Evolutionary conservation across 345 rosid genomes (phyloP).

Genomic region (Melaleuca alternifolia): DNA sequence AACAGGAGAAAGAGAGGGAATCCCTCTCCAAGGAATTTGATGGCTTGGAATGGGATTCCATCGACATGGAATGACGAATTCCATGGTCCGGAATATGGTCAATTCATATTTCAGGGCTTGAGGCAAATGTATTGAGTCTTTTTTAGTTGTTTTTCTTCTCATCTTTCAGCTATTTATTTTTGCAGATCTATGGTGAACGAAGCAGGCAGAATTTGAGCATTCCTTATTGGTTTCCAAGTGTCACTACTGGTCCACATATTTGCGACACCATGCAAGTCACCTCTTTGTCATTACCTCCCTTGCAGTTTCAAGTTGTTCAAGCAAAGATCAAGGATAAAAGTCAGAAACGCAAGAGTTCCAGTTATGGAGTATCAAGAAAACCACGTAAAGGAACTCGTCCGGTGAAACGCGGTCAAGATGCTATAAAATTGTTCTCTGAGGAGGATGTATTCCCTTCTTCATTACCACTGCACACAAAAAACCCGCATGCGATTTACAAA

Average conservation of each 20-base stretch:
- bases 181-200: not conserved
- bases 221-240: not conserved
- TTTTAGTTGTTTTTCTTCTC: not conserved
- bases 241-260: not conserved
- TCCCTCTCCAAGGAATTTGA: not conserved
- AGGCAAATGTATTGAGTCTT: not conserved
- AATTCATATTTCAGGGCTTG: not conserved
- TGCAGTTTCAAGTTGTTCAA: not conserved
- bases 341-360: not conserved
- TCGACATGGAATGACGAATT: not conserved
- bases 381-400: not conserved
- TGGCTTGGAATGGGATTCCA: not conserved
- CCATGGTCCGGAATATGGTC: not conserved
- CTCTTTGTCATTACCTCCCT: not conserved
- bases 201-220: not conserved
- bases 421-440: conserved; percentile 26
- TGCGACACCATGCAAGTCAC: not conserved
- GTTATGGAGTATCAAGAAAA: not conserved
- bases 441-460: conserved; percentile 56
- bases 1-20: not conserved
- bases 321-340: not conserved
- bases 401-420: not conserved
- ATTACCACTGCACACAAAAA: conserved; percentile 46
- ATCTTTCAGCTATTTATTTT: not conserved
- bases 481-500: conserved; percentile 51